Evolutionary conservation across 2,329 filamentous ascomycete genomes (phyloP).

Genomic region (Calonectria montana): DNA sequence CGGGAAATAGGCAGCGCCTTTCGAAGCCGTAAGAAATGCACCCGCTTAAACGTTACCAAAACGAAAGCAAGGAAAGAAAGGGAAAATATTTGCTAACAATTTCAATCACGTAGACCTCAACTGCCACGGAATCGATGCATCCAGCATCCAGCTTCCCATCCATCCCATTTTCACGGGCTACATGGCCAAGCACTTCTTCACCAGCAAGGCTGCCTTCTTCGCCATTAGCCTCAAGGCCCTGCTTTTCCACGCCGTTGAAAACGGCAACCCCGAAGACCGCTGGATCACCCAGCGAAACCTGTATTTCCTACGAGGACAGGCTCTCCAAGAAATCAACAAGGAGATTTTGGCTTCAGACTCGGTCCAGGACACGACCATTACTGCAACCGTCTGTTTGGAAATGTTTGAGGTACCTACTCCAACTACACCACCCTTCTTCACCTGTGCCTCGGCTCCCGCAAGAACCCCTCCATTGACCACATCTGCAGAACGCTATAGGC

Average conservation of each 20-base stretch:
- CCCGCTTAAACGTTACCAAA: not conserved
- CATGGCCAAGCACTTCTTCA: constrained; percentile 11
- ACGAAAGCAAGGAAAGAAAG: not conserved
- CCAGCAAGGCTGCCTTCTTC: constrained; percentile 11
- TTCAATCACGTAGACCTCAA: not conserved
- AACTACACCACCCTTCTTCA: not conserved
- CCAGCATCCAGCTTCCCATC: constrained; percentile 5
- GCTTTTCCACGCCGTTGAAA: constrained; percentile 4
- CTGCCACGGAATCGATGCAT: constrained; percentile 1
- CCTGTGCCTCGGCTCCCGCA: not conserved
- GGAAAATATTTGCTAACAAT: not conserved
- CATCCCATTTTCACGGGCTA: constrained; percentile 13
- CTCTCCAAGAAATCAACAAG: constrained; percentile 9
- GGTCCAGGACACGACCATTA: constrained; percentile 9
- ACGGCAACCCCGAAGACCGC: not conserved
- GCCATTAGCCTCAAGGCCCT: constrained; percentile 12
- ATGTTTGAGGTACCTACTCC: constrained; percentile 12
- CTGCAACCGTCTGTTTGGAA: constrained; percentile 2
- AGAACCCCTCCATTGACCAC: not conserved
- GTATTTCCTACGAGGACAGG: constrained; percentile 7
- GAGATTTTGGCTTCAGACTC: not conserved
- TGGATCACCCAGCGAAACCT: constrained; percentile 13
- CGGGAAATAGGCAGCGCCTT: constrained; percentile 7
- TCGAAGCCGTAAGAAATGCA: not conserved
- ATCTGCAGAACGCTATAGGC: constrained; percentile 10